Evolutionary conservation across 176 grass and related monocot genomes (phyloP).

Genomic region (Juncus inflexus): DNA sequence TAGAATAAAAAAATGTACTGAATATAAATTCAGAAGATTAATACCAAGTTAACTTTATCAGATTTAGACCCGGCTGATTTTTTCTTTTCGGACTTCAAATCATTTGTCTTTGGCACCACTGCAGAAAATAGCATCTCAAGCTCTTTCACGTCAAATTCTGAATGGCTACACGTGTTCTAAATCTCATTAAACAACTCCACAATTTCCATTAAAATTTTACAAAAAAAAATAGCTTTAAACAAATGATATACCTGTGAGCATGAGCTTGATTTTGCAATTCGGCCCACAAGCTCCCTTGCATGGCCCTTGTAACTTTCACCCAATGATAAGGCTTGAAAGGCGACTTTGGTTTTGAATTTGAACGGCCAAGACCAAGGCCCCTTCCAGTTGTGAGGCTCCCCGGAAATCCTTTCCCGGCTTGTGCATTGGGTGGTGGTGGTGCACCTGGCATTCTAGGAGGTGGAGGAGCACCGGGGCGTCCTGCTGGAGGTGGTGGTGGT

Average conservation of each 20-base stretch:
- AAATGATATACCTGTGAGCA: conserved; percentile 50
- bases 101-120: conserved; percentile 64
- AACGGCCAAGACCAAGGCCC: conserved; percentile 50
- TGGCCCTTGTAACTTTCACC: conserved; percentile 88
- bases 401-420: conserved; percentile 40
- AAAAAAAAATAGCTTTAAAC: conserved; percentile 11
- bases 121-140: conserved; percentile 71
- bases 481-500: conserved; percentile 12
- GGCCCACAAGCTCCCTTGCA: conserved; percentile 91
- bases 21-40: conserved; percentile 21
- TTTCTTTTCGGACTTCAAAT: conserved; percentile 49
- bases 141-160: conserved; percentile 85
- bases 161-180: conserved; percentile 43
- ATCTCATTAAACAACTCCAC: conserved; percentile 17
- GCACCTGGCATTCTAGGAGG: conserved; percentile 42
- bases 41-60: conserved; percentile 94
- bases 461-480: conserved; percentile 11
- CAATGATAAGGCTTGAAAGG: conserved; percentile 89
- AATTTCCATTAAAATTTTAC: conserved; percentile 23
- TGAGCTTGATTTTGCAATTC: conserved; percentile 81
- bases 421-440: conserved; percentile 48
- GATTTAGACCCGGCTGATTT: conserved; percentile 73
- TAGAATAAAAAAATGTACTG: conserved; percentile 7
- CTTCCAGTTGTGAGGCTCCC: conserved; percentile 49
- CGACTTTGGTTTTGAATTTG: conserved; percentile 40